A percentile compares a stretch with the other conserved stretches of the same genome.
Conservation (phyloP, 2,329 filamentous ascomycete genomes). For the Cladophialophora psammophila region DNA sequence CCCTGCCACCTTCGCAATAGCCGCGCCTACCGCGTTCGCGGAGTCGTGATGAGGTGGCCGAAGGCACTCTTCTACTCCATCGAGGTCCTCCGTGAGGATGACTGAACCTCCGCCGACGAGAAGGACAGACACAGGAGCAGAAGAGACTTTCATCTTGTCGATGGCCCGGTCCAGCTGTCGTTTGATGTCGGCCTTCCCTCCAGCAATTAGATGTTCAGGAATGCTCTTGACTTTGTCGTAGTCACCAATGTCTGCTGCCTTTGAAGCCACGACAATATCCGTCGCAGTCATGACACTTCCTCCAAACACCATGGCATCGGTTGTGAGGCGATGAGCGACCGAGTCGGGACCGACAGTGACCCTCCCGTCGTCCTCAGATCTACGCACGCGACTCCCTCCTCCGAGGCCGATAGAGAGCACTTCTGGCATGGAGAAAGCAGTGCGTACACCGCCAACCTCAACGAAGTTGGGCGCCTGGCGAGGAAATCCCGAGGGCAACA, state of each 20-base stretch:
- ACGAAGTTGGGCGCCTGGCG: constrained; percentile 66
- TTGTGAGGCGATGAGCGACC: constrained; percentile 60
- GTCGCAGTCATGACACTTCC: constrained; percentile 62
- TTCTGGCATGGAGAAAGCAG: constrained; percentile 66
- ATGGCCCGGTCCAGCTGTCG: constrained; percentile 60
- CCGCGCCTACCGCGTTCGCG: constrained; percentile 68
- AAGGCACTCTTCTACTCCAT: constrained; percentile 59
- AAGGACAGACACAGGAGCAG: constrained; percentile 58
- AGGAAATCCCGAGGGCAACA: constrained; percentile 66
- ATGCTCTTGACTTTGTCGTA: constrained; percentile 37
- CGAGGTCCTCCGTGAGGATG: constrained; percentile 56
- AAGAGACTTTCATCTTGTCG: constrained; percentile 64
- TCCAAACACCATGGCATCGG: constrained; percentile 61
- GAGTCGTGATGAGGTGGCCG: constrained; percentile 61
- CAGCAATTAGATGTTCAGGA: constrained; percentile 46
- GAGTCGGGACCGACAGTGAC: constrained; percentile 64
- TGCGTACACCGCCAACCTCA: constrained; percentile 65
- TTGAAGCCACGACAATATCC: constrained; percentile 57
- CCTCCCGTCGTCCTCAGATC: constrained; percentile 37
- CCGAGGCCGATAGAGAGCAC: constrained; percentile 65
- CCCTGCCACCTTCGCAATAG: constrained; percentile 64
- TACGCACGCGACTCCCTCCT: constrained; percentile 58
- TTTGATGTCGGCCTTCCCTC: constrained; percentile 51
- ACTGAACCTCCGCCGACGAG: constrained; percentile 67
- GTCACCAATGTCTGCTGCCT: constrained; percentile 42